A percentile compares a stretch with the other conserved stretches of the same genome.
phyloP scores from a whole-genome alignment of 768 basidiomycete species.

The Daedalea quercina region DNA sequence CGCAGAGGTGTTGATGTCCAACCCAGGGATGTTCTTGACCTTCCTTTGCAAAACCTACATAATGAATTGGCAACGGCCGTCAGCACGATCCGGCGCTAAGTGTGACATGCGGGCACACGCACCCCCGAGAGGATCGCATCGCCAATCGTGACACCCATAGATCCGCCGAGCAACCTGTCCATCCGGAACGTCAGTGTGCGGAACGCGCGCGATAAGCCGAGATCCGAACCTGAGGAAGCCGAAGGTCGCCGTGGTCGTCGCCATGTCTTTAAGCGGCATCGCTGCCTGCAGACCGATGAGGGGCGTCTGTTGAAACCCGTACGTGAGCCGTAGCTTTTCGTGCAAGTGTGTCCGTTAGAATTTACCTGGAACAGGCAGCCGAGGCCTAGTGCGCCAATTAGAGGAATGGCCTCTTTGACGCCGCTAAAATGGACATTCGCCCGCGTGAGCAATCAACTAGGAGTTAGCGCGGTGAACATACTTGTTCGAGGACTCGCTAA shows the following conservation, averaged over 20 bases:
- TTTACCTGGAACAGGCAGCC: slow-evolving; percentile 57
- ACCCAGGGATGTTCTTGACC: slow-evolving; percentile 31
- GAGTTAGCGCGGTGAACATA: slow-evolving; percentile 15
- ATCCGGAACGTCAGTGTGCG: slow-evolving; percentile 1
- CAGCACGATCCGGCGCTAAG: too few relatives aligned
- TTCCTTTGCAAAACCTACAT: slow-evolving; percentile 20
- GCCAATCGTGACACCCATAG: slow-evolving; percentile 67
- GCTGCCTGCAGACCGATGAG: slow-evolving; percentile 75
- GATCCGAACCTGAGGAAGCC: slow-evolving; percentile 54
- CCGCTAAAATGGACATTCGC: slow-evolving; percentile 23
- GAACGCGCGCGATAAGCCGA: background rate
- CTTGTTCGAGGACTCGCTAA: slow-evolving; percentile 51
- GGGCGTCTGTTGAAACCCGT: slow-evolving; percentile 37
- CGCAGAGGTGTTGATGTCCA: slow-evolving; percentile 34
- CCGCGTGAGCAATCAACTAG: background rate
- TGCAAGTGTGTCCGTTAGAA: too few relatives aligned
- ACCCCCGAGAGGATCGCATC: slow-evolving; percentile 65
- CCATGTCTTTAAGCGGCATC: slow-evolving; percentile 86
- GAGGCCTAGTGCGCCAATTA: slow-evolving; percentile 59
- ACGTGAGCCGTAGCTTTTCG: background rate
- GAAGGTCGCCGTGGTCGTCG: slow-evolving; percentile 68
- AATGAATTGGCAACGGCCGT: background rate
- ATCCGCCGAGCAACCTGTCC: slow-evolving; percentile 62
- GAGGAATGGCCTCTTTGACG: slow-evolving; percentile 52
- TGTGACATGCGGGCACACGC: slow-evolving; percentile 1